Conservation (phyloP, 768 basidiomycete species). For the Daedalea quercina region DNA sequence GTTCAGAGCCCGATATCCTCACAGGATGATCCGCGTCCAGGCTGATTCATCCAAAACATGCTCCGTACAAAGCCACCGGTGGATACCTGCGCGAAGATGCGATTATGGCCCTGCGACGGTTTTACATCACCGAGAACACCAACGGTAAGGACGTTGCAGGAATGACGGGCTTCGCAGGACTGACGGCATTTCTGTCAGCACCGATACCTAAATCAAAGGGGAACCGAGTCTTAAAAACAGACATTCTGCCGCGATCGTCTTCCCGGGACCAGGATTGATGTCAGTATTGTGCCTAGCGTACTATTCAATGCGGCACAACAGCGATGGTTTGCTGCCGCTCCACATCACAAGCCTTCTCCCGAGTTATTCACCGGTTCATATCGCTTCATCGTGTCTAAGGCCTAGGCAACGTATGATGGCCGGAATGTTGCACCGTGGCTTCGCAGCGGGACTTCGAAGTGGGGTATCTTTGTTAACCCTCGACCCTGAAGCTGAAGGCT, state of each 20-base stretch:
- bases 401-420: too few species aligned
- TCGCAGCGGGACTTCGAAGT: too few species aligned
- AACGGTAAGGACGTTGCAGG: conserved; percentile 65
- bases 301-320: too few species aligned
- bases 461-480: too few species aligned
- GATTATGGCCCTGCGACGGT: conserved; percentile 52
- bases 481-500: too few species aligned
- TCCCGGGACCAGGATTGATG: neutral
- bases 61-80: conserved; percentile 65
- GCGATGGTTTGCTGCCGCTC: too few species aligned
- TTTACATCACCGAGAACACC: conserved; percentile 83
- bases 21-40: conserved; percentile 29
- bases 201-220: conserved; percentile 86
- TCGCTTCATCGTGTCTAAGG: too few species aligned
- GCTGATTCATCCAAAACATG: conserved; percentile 65
- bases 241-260: conserved; percentile 37
- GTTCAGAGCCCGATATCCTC: neutral
- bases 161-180: conserved; percentile 2
- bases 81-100: conserved; percentile 42
- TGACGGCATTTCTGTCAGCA: conserved; percentile 39
- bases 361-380: too few species aligned
- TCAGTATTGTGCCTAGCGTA: too few species aligned
- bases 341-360: too few species aligned
- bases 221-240: conserved; percentile 80
- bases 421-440: too few species aligned